A percentile compares a stretch with the other conserved stretches of the same genome.
Conservation (phyloP, 176 grass and related monocot species). For the Lolium perenne region DNA sequence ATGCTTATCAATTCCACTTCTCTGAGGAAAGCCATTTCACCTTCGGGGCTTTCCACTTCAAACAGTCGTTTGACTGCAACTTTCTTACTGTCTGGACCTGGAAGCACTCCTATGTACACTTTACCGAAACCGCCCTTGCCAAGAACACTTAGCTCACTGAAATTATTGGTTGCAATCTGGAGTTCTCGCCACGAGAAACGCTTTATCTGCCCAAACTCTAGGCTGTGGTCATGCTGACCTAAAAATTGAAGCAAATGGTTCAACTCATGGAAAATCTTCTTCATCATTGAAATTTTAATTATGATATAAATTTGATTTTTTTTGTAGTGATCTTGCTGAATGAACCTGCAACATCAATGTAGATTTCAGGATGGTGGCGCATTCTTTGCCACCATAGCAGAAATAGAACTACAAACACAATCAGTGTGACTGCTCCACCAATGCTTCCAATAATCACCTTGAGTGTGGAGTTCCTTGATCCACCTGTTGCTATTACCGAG, state of each 20-base stretch:
- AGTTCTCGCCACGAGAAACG: conserved; percentile 76
- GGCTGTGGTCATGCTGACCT: conserved; percentile 76
- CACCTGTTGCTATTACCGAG: conserved; percentile 48
- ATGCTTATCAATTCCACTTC: conserved; percentile 95
- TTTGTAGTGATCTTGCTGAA: not conserved
- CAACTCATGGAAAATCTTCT: not conserved
- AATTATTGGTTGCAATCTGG: conserved; percentile 78
- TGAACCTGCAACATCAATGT: conserved; percentile 85
- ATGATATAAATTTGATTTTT: not conserved
- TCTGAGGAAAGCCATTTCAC: conserved; percentile 75
- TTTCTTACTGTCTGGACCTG: conserved; percentile 53
- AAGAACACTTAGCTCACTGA: conserved; percentile 78
- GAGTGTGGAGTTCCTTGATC: conserved; percentile 48
- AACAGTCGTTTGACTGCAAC: conserved; percentile 77
- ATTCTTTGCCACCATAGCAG: conserved; percentile 66
- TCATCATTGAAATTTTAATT: not conserved
- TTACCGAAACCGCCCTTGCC: conserved; percentile 92
- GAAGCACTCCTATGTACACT: conserved; percentile 82
- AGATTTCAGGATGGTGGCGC: conserved; percentile 54
- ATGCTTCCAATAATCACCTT: conserved; percentile 59
- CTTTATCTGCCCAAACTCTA: conserved; percentile 88
- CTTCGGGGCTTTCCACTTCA: conserved; percentile 50
- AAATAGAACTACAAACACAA: conserved; percentile 51
- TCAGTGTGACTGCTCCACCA: conserved; percentile 51
- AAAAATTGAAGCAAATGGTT: conserved; percentile 26